These are phyloP conservation scores for Wickerhamomyces pijperi DNA, from an alignment of 805 yeast genomes.

Conservation along the genomic window DNA sequence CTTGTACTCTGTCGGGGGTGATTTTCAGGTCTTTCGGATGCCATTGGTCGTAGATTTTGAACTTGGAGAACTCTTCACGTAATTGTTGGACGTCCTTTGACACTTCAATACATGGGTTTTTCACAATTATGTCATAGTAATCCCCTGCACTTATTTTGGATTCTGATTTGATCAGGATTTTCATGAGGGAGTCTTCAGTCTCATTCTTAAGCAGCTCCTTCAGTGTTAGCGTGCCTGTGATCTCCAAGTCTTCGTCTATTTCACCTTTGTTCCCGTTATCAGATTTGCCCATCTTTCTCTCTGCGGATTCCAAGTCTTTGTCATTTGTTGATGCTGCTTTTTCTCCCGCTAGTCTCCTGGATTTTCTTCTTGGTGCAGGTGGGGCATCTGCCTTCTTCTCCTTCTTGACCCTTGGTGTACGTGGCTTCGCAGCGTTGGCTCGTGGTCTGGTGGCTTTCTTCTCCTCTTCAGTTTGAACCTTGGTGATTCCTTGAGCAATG, in stretches of 20 bases:
- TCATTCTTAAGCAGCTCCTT: constrained; percentile 41
- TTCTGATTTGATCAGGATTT: constrained; percentile 17
- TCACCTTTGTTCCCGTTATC: too few relatives aligned
- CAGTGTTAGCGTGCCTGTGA: constrained; percentile 55
- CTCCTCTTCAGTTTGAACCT: constrained; percentile 18
- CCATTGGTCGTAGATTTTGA: constrained; percentile 42
- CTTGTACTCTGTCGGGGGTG: constrained; percentile 58
- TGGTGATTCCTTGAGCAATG: constrained; percentile 33
- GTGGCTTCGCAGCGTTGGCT: not conserved
- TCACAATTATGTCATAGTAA: constrained; percentile 44
- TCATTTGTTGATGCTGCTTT: constrained; percentile 35
- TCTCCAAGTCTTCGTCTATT: constrained; percentile 46
- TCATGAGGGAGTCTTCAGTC: constrained; percentile 21
- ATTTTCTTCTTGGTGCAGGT: constrained; percentile 52
- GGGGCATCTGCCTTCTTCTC: too few relatives aligned
- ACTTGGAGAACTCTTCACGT: constrained; percentile 41
- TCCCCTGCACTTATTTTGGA: constrained; percentile 51
- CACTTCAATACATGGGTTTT: constrained; percentile 23
- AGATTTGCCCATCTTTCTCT: too few relatives aligned
- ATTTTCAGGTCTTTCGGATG: constrained; percentile 65
- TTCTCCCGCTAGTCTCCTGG: constrained; percentile 67
- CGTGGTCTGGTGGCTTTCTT: too few relatives aligned
- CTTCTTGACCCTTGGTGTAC: constrained; percentile 5
- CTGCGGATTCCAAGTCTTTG: constrained; percentile 24
- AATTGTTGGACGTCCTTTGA: constrained; percentile 31